phyloP scores from a whole-genome alignment of 164 flowering plant species.

The Vitis vinifera region DNA sequence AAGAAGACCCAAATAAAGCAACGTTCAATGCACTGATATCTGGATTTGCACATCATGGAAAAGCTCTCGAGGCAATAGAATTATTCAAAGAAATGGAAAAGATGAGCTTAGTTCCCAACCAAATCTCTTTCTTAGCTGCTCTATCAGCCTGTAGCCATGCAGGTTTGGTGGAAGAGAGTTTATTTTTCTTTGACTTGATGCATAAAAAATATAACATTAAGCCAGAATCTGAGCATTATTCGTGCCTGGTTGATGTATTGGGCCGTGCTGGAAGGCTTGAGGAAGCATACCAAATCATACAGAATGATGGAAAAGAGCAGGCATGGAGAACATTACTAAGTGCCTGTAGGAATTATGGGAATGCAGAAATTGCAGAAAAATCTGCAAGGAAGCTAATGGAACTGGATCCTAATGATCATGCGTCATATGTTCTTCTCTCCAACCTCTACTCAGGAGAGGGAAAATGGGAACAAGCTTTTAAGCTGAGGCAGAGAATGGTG shows the following conservation, averaged over 20 bases:
- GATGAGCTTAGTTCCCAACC: constrained; percentile 18
- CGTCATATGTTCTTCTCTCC: constrained; percentile 25
- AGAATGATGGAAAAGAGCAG: constrained; percentile 9
- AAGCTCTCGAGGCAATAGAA: constrained; percentile 20
- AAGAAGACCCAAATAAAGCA: constrained; percentile 12
- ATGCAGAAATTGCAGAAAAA: constrained; percentile 19
- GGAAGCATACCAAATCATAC: constrained; percentile 18
- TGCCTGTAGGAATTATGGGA: constrained; percentile 24
- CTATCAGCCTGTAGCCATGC: constrained; percentile 32
- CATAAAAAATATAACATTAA: constrained; percentile 10
- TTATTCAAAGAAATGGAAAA: constrained; percentile 20
- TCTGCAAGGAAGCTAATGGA: constrained; percentile 28
- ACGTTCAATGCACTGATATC: constrained; percentile 25
- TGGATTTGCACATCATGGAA: constrained; percentile 29
- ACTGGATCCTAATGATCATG: constrained; percentile 23
- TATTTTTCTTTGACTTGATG: constrained; percentile 19
- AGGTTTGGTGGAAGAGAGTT: constrained; percentile 23
- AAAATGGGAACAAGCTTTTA: constrained; percentile 26
- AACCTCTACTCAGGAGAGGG: constrained; percentile 21
- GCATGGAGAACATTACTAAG: constrained; percentile 28
- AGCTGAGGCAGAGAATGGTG: constrained; percentile 24
- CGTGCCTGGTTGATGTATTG: constrained; percentile 25
- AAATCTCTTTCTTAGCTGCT: constrained; percentile 26
- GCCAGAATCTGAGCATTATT: constrained; percentile 17
- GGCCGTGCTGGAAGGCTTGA: constrained; percentile 26